Conservation (phyloP, 192 early-diverging fungal genomes). For the Entomortierella beljakovae region DNA sequence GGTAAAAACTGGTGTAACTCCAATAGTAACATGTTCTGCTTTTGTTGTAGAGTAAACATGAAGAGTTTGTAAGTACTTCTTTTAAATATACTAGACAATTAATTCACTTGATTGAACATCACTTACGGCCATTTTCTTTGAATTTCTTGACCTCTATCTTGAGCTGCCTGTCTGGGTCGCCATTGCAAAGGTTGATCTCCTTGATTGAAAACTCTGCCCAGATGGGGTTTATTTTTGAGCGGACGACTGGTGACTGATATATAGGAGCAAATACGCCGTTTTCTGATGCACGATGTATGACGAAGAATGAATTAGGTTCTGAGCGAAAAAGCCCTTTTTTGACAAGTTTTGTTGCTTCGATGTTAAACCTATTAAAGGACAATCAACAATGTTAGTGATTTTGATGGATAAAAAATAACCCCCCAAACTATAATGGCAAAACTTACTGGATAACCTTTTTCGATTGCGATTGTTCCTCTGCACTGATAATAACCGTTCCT, state of each 20-base stretch:
- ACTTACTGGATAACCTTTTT: slow-evolving; percentile 44
- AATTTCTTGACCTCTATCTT: slow-evolving; percentile 51
- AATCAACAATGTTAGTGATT: not conserved
- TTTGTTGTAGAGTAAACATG: slow-evolving; percentile 2
- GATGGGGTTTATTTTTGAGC: slow-evolving; percentile 33
- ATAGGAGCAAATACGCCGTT: slow-evolving; percentile 55
- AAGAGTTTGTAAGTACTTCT: not conserved
- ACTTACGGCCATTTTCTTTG: slow-evolving; percentile 52
- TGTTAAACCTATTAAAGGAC: slow-evolving; percentile 29
- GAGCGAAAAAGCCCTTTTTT: slow-evolving; percentile 46
- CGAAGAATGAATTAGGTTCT: slow-evolving; percentile 47
- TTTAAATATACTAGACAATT: not conserved
- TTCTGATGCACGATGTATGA: slow-evolving; percentile 56
- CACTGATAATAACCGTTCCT: slow-evolving; percentile 60
- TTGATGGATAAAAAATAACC: too few relatives aligned
- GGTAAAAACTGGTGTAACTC: slow-evolving; percentile 30
- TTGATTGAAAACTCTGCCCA: slow-evolving; percentile 52
- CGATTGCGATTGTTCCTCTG: slow-evolving; percentile 60
- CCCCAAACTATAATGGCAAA: too few relatives aligned
- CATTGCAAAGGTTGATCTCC: slow-evolving; percentile 49
- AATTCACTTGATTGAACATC: not conserved
- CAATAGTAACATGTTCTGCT: slow-evolving; percentile 51
- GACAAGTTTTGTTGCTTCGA: slow-evolving; percentile 42
- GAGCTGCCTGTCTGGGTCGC: slow-evolving; percentile 46
- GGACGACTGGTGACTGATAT: slow-evolving; percentile 33